Base-by-base conservation (phyloP, 768 basidiomycete genomes). In the Amanita polypyramis region DNA sequence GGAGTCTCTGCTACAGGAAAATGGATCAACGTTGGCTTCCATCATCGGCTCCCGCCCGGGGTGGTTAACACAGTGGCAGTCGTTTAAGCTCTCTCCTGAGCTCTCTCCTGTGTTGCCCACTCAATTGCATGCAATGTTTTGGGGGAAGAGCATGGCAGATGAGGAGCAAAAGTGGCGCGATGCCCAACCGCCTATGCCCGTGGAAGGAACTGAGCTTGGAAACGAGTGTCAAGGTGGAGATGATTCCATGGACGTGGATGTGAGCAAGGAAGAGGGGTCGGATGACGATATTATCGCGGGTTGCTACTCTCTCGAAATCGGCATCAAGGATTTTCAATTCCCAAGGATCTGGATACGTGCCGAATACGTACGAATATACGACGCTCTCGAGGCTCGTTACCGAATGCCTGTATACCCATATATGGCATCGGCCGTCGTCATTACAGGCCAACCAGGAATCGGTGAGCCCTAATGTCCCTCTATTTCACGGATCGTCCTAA, bases 71-170 rank as follows among this genome's bases (percentile, higher is more conserved):
- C 29, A 41, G 30, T 47, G 51, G 51, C 11, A 41, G 37, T 8
- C 41, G 39, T 39, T 43, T 17, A 45, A 51, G 29, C 35, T 39
- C 29, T 33, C 20, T 23, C 32, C 29, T 46, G 23, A 38, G 11
- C 34, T n/a, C n/a, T n/a, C n/a, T n/a, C n/a, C n/a, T n/a, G n/a
- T n/a, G 10, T 42, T 27, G 27, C 52, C 41, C 23, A 44, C 21
- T 51, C 49, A 36, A 39, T 51, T 51, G 12, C 45, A 54, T 48
- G 21, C 5, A 20, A 54, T 29, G 45, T 54, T 51, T 51, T 54
- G 50, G 52, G 52, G 52, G 27, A 54, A 42, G 52, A 51, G 38
- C 39, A 54, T 51, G 50, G 35, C 4, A 35, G 40, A 44, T 30
- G 52, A 53, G 39, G 50, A 51, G 49, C 35, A 42, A 21, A 19